Percentiles rank a stretch among this genome's conserved stretches.
Conservation (phyloP, 139 green algal genomes). For the Micromonas pusilla region DNA sequence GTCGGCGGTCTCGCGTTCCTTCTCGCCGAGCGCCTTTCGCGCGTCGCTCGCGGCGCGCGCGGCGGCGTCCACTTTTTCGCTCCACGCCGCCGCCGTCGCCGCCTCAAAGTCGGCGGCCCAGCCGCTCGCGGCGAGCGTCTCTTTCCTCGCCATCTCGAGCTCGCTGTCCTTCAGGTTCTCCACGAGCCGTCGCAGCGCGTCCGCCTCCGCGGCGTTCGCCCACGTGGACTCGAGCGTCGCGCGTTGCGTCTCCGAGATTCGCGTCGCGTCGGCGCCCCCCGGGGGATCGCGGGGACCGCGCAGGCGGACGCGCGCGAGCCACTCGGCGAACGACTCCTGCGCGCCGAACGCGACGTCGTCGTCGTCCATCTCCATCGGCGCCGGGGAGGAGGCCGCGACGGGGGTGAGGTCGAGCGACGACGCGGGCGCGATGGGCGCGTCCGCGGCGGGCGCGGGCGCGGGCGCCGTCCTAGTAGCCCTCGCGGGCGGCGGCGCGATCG, state of each 20-base stretch:
- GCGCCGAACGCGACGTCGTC: not conserved
- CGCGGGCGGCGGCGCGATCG: not conserved
- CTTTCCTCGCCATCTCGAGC: not conserved
- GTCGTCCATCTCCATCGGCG: not conserved
- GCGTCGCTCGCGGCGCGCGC: too few species aligned
- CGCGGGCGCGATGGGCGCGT: not conserved
- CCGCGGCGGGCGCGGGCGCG: too few species aligned
- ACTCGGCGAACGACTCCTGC: not conserved
- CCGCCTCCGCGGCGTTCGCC: not conserved
- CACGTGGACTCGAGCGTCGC: not conserved
- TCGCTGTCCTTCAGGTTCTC: conserved; percentile 21
- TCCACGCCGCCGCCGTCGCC: too few species aligned
- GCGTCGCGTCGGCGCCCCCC: too few species aligned
- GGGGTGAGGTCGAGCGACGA: not conserved
- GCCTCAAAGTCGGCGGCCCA: too few species aligned
- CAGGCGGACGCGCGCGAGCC: not conserved
- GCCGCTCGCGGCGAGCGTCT: not conserved
- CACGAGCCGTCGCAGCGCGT: not conserved
- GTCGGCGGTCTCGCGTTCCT: too few species aligned
- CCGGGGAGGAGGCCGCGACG: not conserved
- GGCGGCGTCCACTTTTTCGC: too few species aligned
- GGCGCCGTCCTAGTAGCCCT: not conserved
- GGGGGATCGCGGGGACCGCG: not conserved
- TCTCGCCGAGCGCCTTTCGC: too few species aligned
- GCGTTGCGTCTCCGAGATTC: not conserved